Conservation (phyloP, 1,284 basidiomycete species). For the Cutaneotrichosporon mucoides region DNA sequence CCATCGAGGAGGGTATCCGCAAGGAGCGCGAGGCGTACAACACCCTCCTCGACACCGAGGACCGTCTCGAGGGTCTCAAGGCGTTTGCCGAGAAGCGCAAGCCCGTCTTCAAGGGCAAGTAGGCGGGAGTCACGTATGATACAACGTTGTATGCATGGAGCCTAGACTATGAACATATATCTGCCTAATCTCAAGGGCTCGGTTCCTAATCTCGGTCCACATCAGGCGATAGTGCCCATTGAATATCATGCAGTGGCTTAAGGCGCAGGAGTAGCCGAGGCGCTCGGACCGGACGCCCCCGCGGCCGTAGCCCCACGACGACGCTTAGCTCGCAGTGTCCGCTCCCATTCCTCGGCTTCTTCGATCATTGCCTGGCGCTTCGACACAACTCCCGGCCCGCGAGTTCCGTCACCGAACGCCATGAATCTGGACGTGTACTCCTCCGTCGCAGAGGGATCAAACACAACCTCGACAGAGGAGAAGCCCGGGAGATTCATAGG, state of each 20-base stretch:
- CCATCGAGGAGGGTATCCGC: conserved; percentile 76
- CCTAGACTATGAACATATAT: not conserved
- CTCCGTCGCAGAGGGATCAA: conserved; percentile 18
- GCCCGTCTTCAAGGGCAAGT: conserved; percentile 71
- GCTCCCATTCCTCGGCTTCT: conserved; percentile 47
- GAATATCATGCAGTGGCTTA: too few relatives aligned
- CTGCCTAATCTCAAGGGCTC: not conserved
- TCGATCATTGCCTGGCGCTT: conserved; percentile 21
- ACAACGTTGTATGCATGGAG: conserved; percentile 33
- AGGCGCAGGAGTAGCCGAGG: not conserved
- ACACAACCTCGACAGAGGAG: conserved; percentile 43
- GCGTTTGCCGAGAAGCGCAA: conserved; percentile 86
- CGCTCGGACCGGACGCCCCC: not conserved
- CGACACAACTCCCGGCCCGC: conserved; percentile 16
- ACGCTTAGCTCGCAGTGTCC: conserved; percentile 14
- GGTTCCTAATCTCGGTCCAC: not conserved
- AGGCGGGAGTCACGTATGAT: conserved; percentile 12
- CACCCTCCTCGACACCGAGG: conserved; percentile 68
- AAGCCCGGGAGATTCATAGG: conserved; percentile 22
- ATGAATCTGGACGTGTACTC: conserved; percentile 7
- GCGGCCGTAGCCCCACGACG: not conserved
- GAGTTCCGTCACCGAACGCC: conserved; percentile 13
- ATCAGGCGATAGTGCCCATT: not conserved
- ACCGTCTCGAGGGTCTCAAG: conserved; percentile 76
- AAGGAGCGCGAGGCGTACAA: conserved; percentile 86